These are phyloP conservation scores for Rhizomucor pusillus DNA, from an alignment of 371 early-diverging fungal genomes.

Conservation along the genomic window DNA sequence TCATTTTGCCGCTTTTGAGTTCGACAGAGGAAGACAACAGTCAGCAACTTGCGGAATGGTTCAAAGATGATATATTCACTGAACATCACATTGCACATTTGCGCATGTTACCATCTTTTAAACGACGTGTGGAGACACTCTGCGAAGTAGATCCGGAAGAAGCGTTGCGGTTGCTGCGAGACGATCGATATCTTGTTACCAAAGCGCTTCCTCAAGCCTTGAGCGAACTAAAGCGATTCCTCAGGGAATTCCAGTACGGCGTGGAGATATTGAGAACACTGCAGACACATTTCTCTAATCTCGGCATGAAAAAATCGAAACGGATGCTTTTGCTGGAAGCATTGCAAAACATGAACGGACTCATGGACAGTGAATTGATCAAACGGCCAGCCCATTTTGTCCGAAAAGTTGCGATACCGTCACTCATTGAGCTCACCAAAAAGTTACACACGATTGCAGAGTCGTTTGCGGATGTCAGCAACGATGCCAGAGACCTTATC, in stretches of 20 bases:
- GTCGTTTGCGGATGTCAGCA: conserved; percentile 7
- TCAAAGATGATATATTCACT: conserved; percentile 19
- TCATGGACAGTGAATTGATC: conserved; percentile 18
- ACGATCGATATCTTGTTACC: conserved; percentile 50
- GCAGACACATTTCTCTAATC: conserved; percentile 46
- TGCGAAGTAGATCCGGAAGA: conserved; percentile 39
- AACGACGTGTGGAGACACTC: conserved; percentile 48
- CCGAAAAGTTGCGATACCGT: conserved; percentile 25
- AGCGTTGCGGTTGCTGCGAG: conserved; percentile 50
- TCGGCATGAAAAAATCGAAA: conserved; percentile 45
- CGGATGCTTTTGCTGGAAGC: conserved; percentile 52
- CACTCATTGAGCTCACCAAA: conserved; percentile 9
- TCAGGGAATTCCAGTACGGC: conserved; percentile 46
- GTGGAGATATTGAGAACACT: conserved; percentile 50
- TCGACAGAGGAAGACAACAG: conserved; percentile 23
- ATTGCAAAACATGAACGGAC: conserved; percentile 34
- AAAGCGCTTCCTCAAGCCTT: conserved; percentile 41
- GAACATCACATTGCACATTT: conserved; percentile 59
- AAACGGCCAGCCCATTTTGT: conserved; percentile 21
- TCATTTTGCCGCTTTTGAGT: conserved; percentile 48
- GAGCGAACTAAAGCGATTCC: conserved; percentile 44
- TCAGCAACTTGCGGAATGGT: conserved; percentile 30
- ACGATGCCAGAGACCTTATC: conserved; percentile 5
- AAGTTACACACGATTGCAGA: not conserved
- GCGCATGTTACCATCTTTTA: conserved; percentile 78